Evolutionary conservation across 257 asterid genomes (phyloP).

Genomic region (Gentiana dahurica): DNA sequence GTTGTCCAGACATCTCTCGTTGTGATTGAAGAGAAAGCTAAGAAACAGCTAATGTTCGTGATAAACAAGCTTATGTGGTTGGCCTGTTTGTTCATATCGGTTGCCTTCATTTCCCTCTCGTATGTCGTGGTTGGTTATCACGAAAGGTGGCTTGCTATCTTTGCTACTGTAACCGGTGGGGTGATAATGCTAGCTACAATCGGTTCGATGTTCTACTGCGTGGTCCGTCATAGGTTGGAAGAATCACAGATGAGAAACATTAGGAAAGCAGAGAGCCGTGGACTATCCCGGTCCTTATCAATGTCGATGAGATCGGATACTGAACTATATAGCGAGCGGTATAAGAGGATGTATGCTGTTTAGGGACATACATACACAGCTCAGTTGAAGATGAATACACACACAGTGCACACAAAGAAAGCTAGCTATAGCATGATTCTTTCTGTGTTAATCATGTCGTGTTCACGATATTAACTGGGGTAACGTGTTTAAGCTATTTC

Average conservation of each 20-base stretch:
- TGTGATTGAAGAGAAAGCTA: conserved; percentile 85
- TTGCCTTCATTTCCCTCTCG: conserved; percentile 71
- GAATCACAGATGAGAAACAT: conserved; percentile 71
- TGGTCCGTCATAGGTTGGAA: conserved; percentile 69
- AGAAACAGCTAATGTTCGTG: conserved; percentile 80
- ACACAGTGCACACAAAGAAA: no score
- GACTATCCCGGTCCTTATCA: conserved; percentile 66
- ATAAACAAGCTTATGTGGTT: conserved; percentile 97
- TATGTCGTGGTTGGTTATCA: conserved; percentile 74
- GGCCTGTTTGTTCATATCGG: conserved; percentile 77
- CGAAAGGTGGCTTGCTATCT: conserved; percentile 77
- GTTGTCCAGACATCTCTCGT: conserved; percentile 92
- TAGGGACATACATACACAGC: conserved; percentile 10
- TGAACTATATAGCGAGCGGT: conserved; percentile 55
- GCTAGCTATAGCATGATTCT: no score
- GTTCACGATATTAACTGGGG: no score
- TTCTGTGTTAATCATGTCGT: no score
- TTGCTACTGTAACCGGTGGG: conserved; percentile 61
- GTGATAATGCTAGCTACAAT: conserved; percentile 78
- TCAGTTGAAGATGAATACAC: neutral
- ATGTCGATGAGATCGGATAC: conserved; percentile 58
- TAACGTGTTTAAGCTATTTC: no score
- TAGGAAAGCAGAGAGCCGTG: conserved; percentile 25
- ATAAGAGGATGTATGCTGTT: conserved; percentile 83
- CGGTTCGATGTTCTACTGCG: conserved; percentile 90